Conservation (phyloP, 164 flowering plant species). For the Aristolochia fimbriata region DNA sequence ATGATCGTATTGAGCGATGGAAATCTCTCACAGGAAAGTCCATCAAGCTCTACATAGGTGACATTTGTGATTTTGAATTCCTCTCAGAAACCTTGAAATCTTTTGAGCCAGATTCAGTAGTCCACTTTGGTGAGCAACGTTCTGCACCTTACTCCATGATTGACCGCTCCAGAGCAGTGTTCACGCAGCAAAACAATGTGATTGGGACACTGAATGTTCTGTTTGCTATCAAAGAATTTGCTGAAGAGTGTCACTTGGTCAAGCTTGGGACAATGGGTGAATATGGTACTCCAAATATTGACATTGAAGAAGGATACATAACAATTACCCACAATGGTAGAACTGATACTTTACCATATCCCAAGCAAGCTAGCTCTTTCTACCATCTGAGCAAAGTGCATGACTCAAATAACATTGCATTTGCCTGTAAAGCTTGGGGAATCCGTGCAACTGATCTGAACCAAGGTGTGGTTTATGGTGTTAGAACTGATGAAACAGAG, state of each 20-base stretch:
- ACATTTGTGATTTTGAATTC: slow-evolving; percentile 34
- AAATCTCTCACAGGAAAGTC: slow-evolving; percentile 65
- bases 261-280: slow-evolving; percentile 99
- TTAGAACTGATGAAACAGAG: slow-evolving; percentile 81
- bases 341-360: slow-evolving; percentile 92
- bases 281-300: slow-evolving; percentile 96
- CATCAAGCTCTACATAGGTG: slow-evolving; percentile 71
- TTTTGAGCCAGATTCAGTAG: slow-evolving; percentile 83
- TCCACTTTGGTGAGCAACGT: slow-evolving; percentile 96
- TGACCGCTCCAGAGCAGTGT: slow-evolving; percentile 87
- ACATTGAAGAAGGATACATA: slow-evolving; percentile 89
- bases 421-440: slow-evolving; percentile 98
- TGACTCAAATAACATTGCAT: slow-evolving; percentile 85
- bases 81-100: slow-evolving; percentile 60
- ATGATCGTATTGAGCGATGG: slow-evolving; percentile 72
- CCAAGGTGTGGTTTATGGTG: slow-evolving; percentile 96
- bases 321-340: slow-evolving; percentile 93
- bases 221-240: slow-evolving; percentile 51
- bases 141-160: slow-evolving; percentile 99
- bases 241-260: slow-evolving; percentile 81
- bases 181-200: slow-evolving; percentile 70
- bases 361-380: slow-evolving; percentile 57
- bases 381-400: slow-evolving; percentile 72
- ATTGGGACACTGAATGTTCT: slow-evolving; percentile 2
- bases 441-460: slow-evolving; percentile 90